Evolutionary conservation across 306 rosid genomes (phyloP), one percentile per base, ranked within the genome.

Genomic region (Parietaria judaica): DNA sequence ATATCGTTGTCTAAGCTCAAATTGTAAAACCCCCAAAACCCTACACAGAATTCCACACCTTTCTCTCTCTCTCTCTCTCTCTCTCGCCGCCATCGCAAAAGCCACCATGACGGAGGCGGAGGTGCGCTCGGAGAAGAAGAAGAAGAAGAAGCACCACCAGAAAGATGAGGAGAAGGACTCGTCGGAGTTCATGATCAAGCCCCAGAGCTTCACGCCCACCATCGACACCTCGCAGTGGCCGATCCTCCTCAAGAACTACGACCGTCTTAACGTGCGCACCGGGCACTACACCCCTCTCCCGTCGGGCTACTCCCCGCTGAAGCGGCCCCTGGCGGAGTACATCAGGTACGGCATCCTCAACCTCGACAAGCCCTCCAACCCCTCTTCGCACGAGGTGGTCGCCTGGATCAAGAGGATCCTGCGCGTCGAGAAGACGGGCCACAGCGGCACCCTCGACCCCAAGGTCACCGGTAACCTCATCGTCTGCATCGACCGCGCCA

Each of bases 281-380:
- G 96, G 96, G 3, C 96, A 88, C 76, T 85, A 85, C 81, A 88
- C 96, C 34, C 96, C 94, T 13, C 76, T 88, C 6, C 90, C 94
- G 46, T 79, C 83, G 6, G 94, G 96, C 4, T 77, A 0, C 76
- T 85, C 90, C 2, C 96, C 96, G 0, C 81, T 88, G n/a, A 85
- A 88, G 54, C 87, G 96, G 11, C 96, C 96, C 48, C 84, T 88
- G 16, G 58, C 51, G 0, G 90, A 85, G 59, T 88, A 88, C 36
- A 75, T 88, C 63, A 79, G 75, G 66, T 88, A 88, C 63, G 96
- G 96, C 13, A 67, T 88, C 54, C 46, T 88, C 41, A 85, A 88
- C 63, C 96, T 88, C 8, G 96, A 88, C 44, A 88, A 88, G 51
- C 96, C 96, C 0, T 84, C 96, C 0, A 88, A 88, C 65, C 96